These are phyloP conservation scores for Ambrosiella beaveri DNA, from an alignment of 2,329 filamentous ascomycete genomes.

Conservation along the genomic window DNA sequence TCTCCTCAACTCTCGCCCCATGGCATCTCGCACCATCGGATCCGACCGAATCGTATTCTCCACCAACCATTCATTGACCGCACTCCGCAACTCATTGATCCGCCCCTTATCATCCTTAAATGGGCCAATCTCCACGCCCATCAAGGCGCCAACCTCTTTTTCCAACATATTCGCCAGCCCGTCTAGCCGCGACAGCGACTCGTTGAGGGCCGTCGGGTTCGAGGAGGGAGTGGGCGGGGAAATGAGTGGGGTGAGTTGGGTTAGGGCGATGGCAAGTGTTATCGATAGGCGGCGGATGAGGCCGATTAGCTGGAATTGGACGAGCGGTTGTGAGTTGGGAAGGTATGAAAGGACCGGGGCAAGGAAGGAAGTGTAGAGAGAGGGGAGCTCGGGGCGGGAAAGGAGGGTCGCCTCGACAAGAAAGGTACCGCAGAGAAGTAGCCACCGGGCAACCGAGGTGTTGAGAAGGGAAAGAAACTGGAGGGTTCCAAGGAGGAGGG, in stretches of 20 bases:
- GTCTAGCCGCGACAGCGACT: slow-evolving; percentile 53
- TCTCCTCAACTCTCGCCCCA: slow-evolving; percentile 49
- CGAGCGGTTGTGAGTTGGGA: slow-evolving; percentile 20
- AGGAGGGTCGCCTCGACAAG: slow-evolving; percentile 40
- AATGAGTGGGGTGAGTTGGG: slow-evolving; percentile 58
- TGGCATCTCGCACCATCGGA: slow-evolving; percentile 65
- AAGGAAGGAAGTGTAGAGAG: slow-evolving; percentile 23
- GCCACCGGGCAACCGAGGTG: slow-evolving; percentile 49
- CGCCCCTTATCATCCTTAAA: slow-evolving; percentile 56
- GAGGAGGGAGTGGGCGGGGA: slow-evolving; percentile 18
- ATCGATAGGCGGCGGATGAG: slow-evolving; percentile 61
- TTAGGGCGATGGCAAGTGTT: slow-evolving; percentile 67
- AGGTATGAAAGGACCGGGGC: slow-evolving; percentile 32
- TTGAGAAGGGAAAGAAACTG: slow-evolving; percentile 50
- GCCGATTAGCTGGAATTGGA: slow-evolving; percentile 71
- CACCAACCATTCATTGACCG: slow-evolving; percentile 73
- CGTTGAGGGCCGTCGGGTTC: slow-evolving; percentile 25
- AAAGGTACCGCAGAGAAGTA: slow-evolving; percentile 35
- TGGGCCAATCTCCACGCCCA: slow-evolving; percentile 66
- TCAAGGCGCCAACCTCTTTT: slow-evolving; percentile 48
- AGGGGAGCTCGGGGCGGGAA: slow-evolving; percentile 36
- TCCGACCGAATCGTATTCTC: slow-evolving; percentile 69
- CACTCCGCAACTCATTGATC: slow-evolving; percentile 35
- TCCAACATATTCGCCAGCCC: slow-evolving; percentile 42
- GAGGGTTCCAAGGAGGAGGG: slow-evolving; percentile 40